Evolutionary conservation across 208 protist genomes (phyloP).

Genomic region (Crithidia expoeki): DNA sequence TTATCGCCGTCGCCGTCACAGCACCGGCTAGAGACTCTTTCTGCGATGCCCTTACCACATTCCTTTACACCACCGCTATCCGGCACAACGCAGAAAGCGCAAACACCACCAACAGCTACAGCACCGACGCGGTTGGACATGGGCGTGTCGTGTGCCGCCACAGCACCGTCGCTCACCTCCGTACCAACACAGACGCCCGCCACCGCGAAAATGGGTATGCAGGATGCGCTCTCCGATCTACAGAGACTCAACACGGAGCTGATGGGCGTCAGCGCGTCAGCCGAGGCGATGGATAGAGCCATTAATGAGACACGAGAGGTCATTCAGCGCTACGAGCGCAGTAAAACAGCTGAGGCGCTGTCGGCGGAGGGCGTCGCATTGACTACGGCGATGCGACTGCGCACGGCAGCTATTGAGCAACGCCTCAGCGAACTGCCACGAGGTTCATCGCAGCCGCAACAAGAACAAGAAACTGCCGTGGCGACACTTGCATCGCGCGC

Average conservation of each 20-base stretch:
- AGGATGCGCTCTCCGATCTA: constrained; percentile 56
- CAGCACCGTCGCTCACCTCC: background rate
- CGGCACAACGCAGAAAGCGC: constrained; percentile 3
- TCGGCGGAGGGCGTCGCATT: constrained; percentile 58
- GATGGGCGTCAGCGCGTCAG: constrained; percentile 58
- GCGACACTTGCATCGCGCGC: background rate
- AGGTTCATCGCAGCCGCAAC: background rate
- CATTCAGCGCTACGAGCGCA: constrained; percentile 61
- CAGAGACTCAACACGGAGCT: constrained; percentile 68
- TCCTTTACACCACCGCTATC: background rate
- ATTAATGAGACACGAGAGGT: constrained; percentile 67
- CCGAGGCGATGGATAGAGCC: constrained; percentile 78
- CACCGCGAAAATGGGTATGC: constrained; percentile 41
- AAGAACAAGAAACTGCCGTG: background rate
- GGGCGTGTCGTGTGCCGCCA: constrained; percentile 19
- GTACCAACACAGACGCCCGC: constrained; percentile 2
- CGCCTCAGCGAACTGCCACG: constrained; percentile 46
- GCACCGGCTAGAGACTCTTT: background rate
- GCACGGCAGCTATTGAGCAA: constrained; percentile 65
- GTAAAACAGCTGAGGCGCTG: constrained; percentile 40
- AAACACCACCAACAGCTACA: background rate
- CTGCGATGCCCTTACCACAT: background rate
- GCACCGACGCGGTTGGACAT: background rate
- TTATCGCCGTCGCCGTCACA: background rate
- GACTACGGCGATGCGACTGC: constrained; percentile 52